Evolutionary conservation across 1,284 basidiomycete genomes (phyloP), one percentile per base, ranked within the genome.

Genomic region (Cryptococcus deneoformans): DNA sequence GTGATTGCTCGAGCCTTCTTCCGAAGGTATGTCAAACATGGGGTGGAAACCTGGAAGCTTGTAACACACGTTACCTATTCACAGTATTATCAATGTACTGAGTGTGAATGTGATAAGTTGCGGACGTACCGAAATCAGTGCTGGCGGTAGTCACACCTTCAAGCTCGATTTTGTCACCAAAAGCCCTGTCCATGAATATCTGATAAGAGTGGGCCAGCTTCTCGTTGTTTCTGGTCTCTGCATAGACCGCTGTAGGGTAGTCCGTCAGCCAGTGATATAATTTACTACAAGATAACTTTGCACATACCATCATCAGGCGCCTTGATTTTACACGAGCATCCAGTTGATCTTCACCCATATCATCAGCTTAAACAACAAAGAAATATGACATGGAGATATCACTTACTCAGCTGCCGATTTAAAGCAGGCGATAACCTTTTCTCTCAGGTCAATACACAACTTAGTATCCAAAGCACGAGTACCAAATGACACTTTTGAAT

Each of bases 311-410:
- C 52, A 12, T 67, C 64, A 2, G 51, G 55, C 4, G 62, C 52
- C 6, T 52, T 44, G 10, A 64, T 51, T 24, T 63, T 48, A 54
- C 52, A 29, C n/a, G 50, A 59, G 49, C 67, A 69, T 2, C 67
- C 67, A 6, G 67, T 67, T 0, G 67, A 58, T 8, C 60, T 57
- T 20, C 24, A 14, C 5, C 16, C 38, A n/a, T 84, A 84, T 2
- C n/a, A 44, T 60, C 49, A 58, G 53, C 38, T 14, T 16, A 10
- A 24, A 12, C 38, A 39, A 20, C 29, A 29, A 29, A 29, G 29
- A 29, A 29, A 20, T 12, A 16, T 16, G 29, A 24, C 39, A 9
- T 29, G 45, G 11, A 3, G 10, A 12, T 24, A 20, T 9, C 7
- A 60, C 64, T 57, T 59, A 65, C 61, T 46, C 58, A 6, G 66